Evolutionary conservation across 2,329 filamentous ascomycete species (phyloP), one percentile per base, ranked within the genome.

Genomic region (Neopestalotiopsis sp.): DNA sequence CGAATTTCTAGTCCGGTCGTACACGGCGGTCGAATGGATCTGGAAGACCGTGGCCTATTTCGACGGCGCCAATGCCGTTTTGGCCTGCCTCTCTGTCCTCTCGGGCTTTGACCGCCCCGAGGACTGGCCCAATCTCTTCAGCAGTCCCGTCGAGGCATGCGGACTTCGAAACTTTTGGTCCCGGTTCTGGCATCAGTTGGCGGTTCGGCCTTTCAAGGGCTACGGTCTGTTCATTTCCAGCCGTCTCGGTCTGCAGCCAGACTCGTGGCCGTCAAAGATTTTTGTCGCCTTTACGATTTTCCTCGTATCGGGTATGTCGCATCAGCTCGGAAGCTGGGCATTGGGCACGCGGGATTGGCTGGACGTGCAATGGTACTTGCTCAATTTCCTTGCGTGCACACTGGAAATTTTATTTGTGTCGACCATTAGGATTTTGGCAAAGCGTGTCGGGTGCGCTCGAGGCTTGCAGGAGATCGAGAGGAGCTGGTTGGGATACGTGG

Each of bases 321-420:
- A 71, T 24, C 32, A 34, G 12, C 63, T 66, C 12, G 70, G 69
- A 3, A 70, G 65, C 64, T 72, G 67, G 69, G 61, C 38, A 1
- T 12, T 69, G 24, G 66, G 69, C 5, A 53, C 62, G 24, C 30
- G n/a, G 2, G 69, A 68, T 13, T 67, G 58, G 69, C 32, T 71
- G 14, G 70, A 72, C 34, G 5, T 70, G 17, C 62, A 68, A 24
- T 72, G 70, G 69, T 72, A 70, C 49, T 24, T 72, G 59, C 45
- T 71, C 10, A 71, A 72, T 34, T 72, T 71, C 28, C 30, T 72
- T 67, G 69, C 24, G 69, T 34, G 67, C 69, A 4, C 20, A 40
- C 20, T 5, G 65, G n/a, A 14, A n/a, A 49, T 49, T 49, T n/a
- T 49, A 2, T 2, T 6, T 1, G 42, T 49, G 14, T 49, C 14